A percentile compares a stretch with the other conserved stretches of the same genome.
Evolutionary conservation across 2,329 filamentous ascomycete species (phyloP).

Genomic region (Colletotrichum horii): DNA sequence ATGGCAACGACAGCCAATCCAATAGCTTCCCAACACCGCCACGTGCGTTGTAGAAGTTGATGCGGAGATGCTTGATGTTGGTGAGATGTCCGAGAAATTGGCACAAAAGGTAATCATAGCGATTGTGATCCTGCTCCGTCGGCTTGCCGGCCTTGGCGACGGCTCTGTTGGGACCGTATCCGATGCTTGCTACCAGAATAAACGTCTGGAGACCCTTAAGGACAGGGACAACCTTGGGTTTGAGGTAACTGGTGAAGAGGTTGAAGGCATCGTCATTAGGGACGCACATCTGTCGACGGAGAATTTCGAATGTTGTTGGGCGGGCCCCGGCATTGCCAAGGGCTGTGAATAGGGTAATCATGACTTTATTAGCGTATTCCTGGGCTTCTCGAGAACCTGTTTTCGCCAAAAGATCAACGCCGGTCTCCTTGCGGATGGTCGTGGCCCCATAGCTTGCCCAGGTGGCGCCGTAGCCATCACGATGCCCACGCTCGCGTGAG

Average conservation of each 20-base stretch:
- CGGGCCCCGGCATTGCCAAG: slow-evolving; percentile 42
- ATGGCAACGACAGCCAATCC: slow-evolving; percentile 38
- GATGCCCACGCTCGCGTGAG: slow-evolving; percentile 45
- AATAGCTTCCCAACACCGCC: slow-evolving; percentile 35
- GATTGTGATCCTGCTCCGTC: neutral
- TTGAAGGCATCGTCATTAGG: slow-evolving; percentile 51
- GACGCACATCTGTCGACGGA: slow-evolving; percentile 38
- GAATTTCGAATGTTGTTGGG: slow-evolving; percentile 52
- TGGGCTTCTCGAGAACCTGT: neutral
- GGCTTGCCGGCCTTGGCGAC: neutral
- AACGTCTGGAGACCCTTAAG: slow-evolving; percentile 52
- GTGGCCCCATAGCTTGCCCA: slow-evolving; percentile 63
- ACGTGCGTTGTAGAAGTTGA: slow-evolving; percentile 48
- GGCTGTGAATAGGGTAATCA: slow-evolving; percentile 46
- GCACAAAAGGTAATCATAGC: slow-evolving; percentile 26
- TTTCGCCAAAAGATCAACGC: slow-evolving; percentile 23
- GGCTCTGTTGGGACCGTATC: neutral
- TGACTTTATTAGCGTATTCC: slow-evolving; percentile 37
- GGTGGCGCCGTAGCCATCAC: slow-evolving; percentile 45
- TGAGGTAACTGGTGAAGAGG: slow-evolving; percentile 42
- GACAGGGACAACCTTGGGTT: slow-evolving; percentile 41
- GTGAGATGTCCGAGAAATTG: slow-evolving; percentile 43
- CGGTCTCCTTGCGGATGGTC: slow-evolving; percentile 41
- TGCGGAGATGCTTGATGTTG: slow-evolving; percentile 55
- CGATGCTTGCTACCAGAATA: slow-evolving; percentile 36